Base-by-base conservation (phyloP, 2,329 filamentous ascomycete genomes). In the Pochonia chlamydosporia region DNA sequence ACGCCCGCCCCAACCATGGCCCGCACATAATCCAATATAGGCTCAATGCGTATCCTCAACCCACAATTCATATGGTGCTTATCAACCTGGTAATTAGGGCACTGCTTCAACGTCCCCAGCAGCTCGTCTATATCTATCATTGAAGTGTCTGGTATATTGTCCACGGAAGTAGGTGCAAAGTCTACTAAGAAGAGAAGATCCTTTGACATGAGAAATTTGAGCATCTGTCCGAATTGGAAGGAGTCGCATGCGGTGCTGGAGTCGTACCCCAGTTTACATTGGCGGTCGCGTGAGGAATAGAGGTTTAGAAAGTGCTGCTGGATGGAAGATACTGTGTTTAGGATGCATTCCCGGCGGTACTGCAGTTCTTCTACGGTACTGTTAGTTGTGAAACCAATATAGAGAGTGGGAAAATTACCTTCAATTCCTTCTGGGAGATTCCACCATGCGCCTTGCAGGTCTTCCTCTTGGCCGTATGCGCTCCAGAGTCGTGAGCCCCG, bases 181-280 rank as follows among this genome's bases (percentile, higher is more conserved):
- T 81, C 76, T 6, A 76, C 69, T 1, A 88, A 65, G 31, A 74
- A 77, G 4, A 89, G 58, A 0, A 87, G 76, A 24, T 76, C 73
- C 53, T 81, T 80, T 53, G 75, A 74, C 13, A 72, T 67, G 30
- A 90, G 76, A 63, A 90, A 90, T 54, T 81, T 82, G 52, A 89
- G 66, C 74, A 87, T 87, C 65, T 90, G 85, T 20, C 86, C 87
- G 1, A 91, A 76, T 64, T 91, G 87, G 58, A 85, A 91, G 2
- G 81, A 83, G 66, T 91, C 87, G 62, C 87, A 90, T 36, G 85
- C 80, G 2, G 76, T 66, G 51, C 81, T 86, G 2, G 81, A 82
- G 58, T 88, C 85, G 63, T 90, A 90, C 44, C 86, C 85, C 0
- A 89, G 74, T 56, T 81, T 81, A 63, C 87, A 90, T 60, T 89